These are phyloP conservation scores for Selaginella tamariscina DNA, from an alignment of 75 land plant species.

Conservation along the genomic window DNA sequence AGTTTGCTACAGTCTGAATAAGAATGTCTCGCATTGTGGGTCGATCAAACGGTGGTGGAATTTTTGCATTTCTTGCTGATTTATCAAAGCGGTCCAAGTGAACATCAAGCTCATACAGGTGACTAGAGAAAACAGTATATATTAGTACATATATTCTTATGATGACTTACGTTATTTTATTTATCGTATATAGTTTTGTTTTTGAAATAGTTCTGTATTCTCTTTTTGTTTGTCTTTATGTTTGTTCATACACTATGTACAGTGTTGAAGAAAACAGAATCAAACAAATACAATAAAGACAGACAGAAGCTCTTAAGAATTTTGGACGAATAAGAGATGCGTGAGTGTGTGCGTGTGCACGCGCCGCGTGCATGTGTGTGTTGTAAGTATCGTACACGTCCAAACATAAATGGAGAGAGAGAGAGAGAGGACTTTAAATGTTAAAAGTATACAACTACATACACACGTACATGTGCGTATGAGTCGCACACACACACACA, in stretches of 20 bases:
- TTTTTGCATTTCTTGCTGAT: constrained; percentile 75
- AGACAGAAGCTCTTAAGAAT: neutral
- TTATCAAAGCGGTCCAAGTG: constrained; percentile 77
- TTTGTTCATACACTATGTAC: neutral
- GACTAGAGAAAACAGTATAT: constrained; percentile 22
- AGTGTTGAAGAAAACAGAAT: neutral
- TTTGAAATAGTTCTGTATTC: too few relatives aligned
- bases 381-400: too few relatives aligned
- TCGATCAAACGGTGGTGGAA: constrained; percentile 48
- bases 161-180: neutral
- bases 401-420: too few relatives aligned
- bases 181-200: too few relatives aligned
- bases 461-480: too few relatives aligned
- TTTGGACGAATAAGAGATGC: too few relatives aligned
- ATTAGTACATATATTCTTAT: neutral
- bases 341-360: too few relatives aligned
- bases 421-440: too few relatives aligned
- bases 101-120: constrained; percentile 78
- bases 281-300: neutral
- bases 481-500: too few relatives aligned
- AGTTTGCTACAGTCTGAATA: constrained; percentile 55
- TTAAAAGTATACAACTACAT: too few relatives aligned
- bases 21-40: constrained; percentile 50
- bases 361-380: too few relatives aligned
- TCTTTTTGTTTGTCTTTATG: too few relatives aligned